Base-by-base conservation (phyloP, 2,329 filamentous ascomycete genomes). In the Trichothecium roseum region DNA sequence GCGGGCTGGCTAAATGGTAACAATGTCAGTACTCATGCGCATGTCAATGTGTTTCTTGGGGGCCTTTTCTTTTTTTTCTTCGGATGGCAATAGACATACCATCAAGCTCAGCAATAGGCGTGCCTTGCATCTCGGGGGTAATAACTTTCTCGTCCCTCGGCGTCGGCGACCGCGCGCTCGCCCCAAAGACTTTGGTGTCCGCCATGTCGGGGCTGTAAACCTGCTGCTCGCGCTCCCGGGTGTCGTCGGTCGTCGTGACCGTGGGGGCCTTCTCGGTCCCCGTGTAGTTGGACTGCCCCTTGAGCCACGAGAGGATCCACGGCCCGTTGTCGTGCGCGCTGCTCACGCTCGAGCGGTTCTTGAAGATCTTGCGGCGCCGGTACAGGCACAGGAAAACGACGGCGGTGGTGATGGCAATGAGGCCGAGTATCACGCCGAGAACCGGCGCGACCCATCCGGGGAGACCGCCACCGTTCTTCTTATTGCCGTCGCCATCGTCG, bases 361-460 rank as follows among this genome's bases (percentile, higher is more conserved):
- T 54, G 34, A 68, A 50, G n/a, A 62, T 45, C 45, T 55, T 61
- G 37, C 68, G 62, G 2, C 67, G 64, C 7, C 69, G 64, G 54
- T 66, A 73, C 15, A 80, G 57, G 15, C 74, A 57, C 29, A 72
- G 59, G 5, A 60, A 57, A 12, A 78, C 61, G 17, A 68, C 55
- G 5, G 70, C 40, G 14, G 66, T 63, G 1, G 68, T 69, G 28
- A 80, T 34, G 33, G 75, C 56, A 30, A 78, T 64, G 28, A 81
- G 44, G 3, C 74, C 75, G 2, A 78, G 60, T 4, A 80, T 66
- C 4, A 78, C 73, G 13, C 75, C 75, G 1, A 81, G 55, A 3
- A 82, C 69, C 1, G 78, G 75, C 0, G 67, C 68, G 2, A 80
- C 65, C 64, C 73, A 81, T 5, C 55, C 55, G 0, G 76, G 72